These are phyloP conservation scores for Stemphylium lycopersici DNA, from an alignment of 2,329 filamentous ascomycete species.

Conservation along the genomic window DNA sequence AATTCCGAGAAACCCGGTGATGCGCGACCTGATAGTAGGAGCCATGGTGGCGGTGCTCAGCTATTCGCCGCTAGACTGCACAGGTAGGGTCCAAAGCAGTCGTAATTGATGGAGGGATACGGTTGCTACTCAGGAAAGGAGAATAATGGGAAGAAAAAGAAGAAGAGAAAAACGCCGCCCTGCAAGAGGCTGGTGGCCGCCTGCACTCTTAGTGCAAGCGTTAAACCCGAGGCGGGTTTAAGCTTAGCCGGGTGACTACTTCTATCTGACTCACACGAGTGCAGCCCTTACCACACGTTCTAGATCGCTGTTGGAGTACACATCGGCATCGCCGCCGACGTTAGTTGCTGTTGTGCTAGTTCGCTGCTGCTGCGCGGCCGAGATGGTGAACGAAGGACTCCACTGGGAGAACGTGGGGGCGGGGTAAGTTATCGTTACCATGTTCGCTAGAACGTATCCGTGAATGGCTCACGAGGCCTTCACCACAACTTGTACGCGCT, in stretches of 20 bases:
- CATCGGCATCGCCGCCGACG: not conserved
- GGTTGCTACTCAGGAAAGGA: not conserved
- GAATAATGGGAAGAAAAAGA: conserved; percentile 15
- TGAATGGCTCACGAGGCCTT: not conserved
- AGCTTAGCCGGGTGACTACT: not conserved
- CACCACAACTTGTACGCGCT: no score
- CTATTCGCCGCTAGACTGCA: not conserved
- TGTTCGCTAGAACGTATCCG: not conserved
- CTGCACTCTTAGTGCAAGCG: conserved; percentile 14
- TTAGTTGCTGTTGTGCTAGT: not conserved
- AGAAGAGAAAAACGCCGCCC: conserved; percentile 7
- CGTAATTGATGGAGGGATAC: not conserved
- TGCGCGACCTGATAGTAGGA: conserved; percentile 24
- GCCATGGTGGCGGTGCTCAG: conserved; percentile 19
- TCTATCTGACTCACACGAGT: conserved; percentile 12
- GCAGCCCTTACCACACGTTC: not conserved
- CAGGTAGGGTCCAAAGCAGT: not conserved
- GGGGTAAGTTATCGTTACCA: not conserved
- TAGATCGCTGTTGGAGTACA: conserved; percentile 4
- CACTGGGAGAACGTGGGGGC: conserved; percentile 5
- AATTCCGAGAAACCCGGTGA: conserved; percentile 40
- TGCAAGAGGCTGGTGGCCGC: conserved; percentile 10
- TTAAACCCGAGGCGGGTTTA: conserved; percentile 22
- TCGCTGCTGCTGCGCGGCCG: conserved; percentile 12
- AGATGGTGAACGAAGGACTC: not conserved